These are phyloP conservation scores for Ogataea siamensis DNA, from an alignment of 805 yeast species.

Conservation along the genomic window DNA sequence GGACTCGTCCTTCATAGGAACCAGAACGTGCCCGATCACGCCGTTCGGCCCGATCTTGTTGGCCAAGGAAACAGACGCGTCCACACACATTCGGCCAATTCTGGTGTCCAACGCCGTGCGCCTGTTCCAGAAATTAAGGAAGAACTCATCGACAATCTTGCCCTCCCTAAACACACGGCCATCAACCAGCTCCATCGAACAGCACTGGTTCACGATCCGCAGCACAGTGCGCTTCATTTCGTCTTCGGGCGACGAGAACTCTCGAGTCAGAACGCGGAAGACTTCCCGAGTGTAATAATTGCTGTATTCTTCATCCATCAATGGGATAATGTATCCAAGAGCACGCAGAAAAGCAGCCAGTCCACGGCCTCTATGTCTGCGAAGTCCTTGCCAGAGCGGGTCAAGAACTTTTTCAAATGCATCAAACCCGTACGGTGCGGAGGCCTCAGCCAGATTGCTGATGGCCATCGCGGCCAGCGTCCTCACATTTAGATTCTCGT, in stretches of 20 bases:
- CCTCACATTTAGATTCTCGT: constrained; percentile 67
- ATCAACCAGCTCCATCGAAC: constrained; percentile 57
- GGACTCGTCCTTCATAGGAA: constrained; percentile 72
- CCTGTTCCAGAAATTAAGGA: constrained; percentile 77
- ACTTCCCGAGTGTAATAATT: constrained; percentile 75
- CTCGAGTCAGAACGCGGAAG: constrained; percentile 62
- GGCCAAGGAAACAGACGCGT: constrained; percentile 68
- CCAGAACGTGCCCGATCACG: constrained; percentile 55
- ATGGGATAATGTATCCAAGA: constrained; percentile 75
- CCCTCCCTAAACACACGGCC: constrained; percentile 47
- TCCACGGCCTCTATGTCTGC: constrained; percentile 71
- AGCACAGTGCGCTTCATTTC: constrained; percentile 80
- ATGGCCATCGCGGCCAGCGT: constrained; percentile 70
- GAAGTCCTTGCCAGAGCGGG: constrained; percentile 77
- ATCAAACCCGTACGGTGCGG: constrained; percentile 87
- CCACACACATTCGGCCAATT: constrained; percentile 58
- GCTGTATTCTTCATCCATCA: constrained; percentile 83
- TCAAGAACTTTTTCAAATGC: constrained; percentile 74
- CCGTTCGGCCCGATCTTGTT: constrained; percentile 62
- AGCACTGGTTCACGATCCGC: constrained; percentile 63
- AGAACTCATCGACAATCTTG: constrained; percentile 55
- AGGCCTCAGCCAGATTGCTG: constrained; percentile 73
- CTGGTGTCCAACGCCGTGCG: constrained; percentile 70
- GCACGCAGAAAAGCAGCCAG: constrained; percentile 76
- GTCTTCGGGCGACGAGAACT: constrained; percentile 79